Base-by-base conservation (phyloP, 1,284 basidiomycete species). In the Ganoderma sinense region DNA sequence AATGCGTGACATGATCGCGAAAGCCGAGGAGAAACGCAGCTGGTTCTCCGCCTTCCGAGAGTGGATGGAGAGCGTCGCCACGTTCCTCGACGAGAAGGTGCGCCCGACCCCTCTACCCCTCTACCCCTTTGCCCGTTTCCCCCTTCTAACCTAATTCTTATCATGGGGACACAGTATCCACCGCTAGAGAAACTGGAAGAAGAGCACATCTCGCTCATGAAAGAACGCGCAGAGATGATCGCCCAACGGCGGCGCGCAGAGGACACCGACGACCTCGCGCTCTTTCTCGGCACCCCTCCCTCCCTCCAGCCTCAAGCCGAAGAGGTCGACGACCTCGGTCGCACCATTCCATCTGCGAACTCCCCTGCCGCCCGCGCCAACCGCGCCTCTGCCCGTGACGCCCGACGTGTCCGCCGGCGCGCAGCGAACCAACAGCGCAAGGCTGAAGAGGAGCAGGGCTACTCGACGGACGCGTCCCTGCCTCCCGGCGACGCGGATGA, bases 21-120 rank as follows among this genome's bases (percentile, higher is more conserved):
- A 86, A 69, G 92, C 95, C 0, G 96, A 97, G 78, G 86, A 84
- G 60, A 97, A 97, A 80, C 85, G 93, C 60, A 91, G 92, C 56
- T 98, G 96, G 95, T 97, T 97, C 74, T 85, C 85, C 18, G 90
- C 91, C 65, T 96, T 98, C 82, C 87, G 87, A 69, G 92, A 93
- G 53, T 97, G 95, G 92, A 85, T 97, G 0, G 97, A 98, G 79
- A 90, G 89, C 74, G 88, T 98, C 5, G 96, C 95, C 1, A 87
- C 87, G 4, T 98, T 98, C 79, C 83, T 98, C 45, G 96, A 97
- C 76, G 95, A 96, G 80, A 98, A 98, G 90, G 95, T 95, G 56
- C 6, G 76, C 71, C 36, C 66, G 8, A 3, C 48, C 48, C 48
- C 48, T 26, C 4, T 51, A 5, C 40, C 51, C 56, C 23, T 16